Conservation (phyloP, 306 rosid genomes). For the Acacia melanoxylon region DNA sequence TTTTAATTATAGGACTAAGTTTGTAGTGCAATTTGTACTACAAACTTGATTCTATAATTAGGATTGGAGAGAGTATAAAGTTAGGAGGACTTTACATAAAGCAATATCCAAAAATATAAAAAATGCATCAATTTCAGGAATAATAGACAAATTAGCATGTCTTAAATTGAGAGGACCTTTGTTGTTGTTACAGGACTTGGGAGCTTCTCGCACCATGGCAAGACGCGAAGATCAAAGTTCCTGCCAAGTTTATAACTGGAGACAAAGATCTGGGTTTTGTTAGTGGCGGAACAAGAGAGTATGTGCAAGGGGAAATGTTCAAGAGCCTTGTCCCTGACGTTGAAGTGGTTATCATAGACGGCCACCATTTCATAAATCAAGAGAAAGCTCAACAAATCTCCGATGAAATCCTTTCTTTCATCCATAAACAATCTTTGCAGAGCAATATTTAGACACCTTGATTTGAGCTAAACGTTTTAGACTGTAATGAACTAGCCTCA, state of each 20-base stretch:
- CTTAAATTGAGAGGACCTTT: not conserved
- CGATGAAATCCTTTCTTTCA: constrained; percentile 46
- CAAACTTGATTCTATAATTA: too few species aligned
- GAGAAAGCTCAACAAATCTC: constrained; percentile 43
- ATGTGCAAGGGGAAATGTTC: constrained; percentile 36
- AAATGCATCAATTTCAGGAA: not conserved
- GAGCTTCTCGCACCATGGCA: constrained; percentile 56
- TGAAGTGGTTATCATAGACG: constrained; percentile 41
- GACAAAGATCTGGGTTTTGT: constrained; percentile 32
- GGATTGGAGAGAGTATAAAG: too few species aligned
- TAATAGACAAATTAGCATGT: not conserved
- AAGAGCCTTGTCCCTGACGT: constrained; percentile 43
- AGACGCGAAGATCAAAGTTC: constrained; percentile 45
- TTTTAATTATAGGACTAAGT: too few species aligned
- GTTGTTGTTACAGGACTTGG: constrained; percentile 38
- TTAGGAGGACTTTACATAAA: too few species aligned
- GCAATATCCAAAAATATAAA: too few species aligned
- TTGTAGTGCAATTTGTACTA: too few species aligned
- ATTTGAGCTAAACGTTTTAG: not conserved
- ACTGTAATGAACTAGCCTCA: too few species aligned
- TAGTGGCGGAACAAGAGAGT: constrained; percentile 37
- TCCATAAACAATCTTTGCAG: not conserved
- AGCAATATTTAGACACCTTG: not conserved
- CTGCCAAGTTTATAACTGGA: constrained; percentile 42
- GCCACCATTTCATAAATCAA: constrained; percentile 48